Percentiles rank a stretch among this genome's conserved stretches.
These are phyloP conservation scores for Stropharia rugosoannulata DNA, from an alignment of 768 basidiomycete species.

Conservation along the genomic window DNA sequence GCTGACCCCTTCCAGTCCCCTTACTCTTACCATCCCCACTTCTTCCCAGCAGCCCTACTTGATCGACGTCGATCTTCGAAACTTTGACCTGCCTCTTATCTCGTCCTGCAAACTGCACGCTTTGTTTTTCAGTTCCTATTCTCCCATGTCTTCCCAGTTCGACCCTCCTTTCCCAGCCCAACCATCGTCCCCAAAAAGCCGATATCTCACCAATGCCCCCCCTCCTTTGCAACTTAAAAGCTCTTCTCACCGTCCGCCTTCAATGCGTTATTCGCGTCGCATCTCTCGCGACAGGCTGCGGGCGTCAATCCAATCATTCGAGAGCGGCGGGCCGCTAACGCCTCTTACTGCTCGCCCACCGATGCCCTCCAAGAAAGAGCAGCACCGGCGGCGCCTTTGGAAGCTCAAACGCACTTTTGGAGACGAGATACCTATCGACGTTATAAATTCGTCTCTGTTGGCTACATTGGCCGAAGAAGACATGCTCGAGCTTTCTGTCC, in stretches of 20 bases:
- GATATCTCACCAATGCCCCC: conserved; percentile 7
- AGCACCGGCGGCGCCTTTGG: conserved; percentile 9
- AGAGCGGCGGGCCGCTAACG: neutral
- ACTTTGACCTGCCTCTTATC: neutral
- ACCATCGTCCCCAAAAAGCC: neutral
- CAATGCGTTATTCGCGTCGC: conserved; percentile 3
- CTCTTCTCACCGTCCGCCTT: neutral
- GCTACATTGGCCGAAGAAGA: neutral
- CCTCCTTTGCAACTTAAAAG: conserved; percentile 7
- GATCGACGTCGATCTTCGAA: neutral
- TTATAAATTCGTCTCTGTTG: conserved; percentile 2
- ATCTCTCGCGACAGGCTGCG: neutral
- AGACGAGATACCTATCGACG: conserved; percentile 7
- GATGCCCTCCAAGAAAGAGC: conserved; percentile 10
- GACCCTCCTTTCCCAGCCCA: neutral
- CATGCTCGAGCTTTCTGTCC: neutral
- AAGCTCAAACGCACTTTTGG: conserved; percentile 12
- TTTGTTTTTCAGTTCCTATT: neutral
- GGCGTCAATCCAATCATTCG: neutral
- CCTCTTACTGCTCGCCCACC: neutral
- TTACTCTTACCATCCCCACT: neutral
- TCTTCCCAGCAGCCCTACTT: neutral
- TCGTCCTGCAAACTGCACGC: neutral
- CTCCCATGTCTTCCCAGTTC: neutral
- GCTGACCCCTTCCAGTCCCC: neutral